Base-by-base conservation (phyloP, 1,284 basidiomycete species). In the Apiotrichum porosum region DNA sequence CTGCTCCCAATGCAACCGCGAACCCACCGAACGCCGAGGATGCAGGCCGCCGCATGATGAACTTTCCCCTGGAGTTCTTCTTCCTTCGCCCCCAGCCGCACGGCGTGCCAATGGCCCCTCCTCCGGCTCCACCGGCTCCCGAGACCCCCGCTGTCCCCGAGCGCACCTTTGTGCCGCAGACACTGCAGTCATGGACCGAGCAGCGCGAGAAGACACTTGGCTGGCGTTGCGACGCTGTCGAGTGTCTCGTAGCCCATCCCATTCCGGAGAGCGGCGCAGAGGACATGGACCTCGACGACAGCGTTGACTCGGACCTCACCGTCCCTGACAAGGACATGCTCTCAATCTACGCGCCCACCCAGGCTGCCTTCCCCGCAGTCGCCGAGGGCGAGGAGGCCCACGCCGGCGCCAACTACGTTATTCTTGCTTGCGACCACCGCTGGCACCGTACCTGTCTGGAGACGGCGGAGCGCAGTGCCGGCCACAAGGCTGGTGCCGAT, bases 161-260 rank as follows among this genome's bases (percentile, higher is more conserved):
- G 3, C 22, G 31, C 4, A 18, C 46, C 3, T 49, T 51, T 9
- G 53, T 55, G 13, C 53, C 53, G 1, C 56, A 64, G 43, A 55
- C 61, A 0, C 60, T 71, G 6, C 61, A 63, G 28, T 54, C 44
- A 31, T 71, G 68, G 68, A 62, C 64, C 2, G 45, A 50, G 32
- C 58, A 60, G 28, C 54, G 61, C 13, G 68, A 71, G 47, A 61
- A 57, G 46, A 48, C 46, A 5, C 52, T 71, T 4, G 68, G 68
- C n/a, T 69, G 67, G 67, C 55, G 67, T 21, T 71, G 68, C 42
- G 66, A 71, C 49, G 64, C 62, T 1, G 51, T 60, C 18, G 62
- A 62, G 43, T 71, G 68, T 47, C 46, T 50, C 4, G 43, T 62
- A 13, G 65, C 62, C 1, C 62, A 62, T 1, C 44, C 58, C 1